Base-by-base conservation (phyloP, 2,329 filamentous ascomycete genomes). In the Pyrenochaeta sp. region DNA sequence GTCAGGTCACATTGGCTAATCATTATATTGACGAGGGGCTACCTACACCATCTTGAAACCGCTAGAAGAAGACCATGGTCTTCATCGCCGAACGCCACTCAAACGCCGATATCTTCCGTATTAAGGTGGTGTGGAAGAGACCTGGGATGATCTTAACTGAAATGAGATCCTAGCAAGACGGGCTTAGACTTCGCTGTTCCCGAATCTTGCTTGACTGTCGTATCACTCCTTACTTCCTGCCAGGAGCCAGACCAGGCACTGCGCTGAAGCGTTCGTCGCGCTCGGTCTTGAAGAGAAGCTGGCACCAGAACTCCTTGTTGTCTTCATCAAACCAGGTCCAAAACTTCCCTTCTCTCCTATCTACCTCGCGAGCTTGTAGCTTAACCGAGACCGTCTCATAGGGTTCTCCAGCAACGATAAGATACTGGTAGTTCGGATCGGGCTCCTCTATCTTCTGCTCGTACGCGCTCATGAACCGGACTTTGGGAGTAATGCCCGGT, bases 311-410 rank as follows among this genome's bases (percentile, higher is more conserved):
- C 82, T 98, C 94, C 84, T 96, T 97, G 63, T 90, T 88, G 77
- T 99, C 95, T 59, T 90, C 89, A 79, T 99, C 95, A 84, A 93
- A 99, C 89, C 93, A 98, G 52, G 88, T 90, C 86, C 94, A 99
- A 79, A 93, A 95, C 72, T 90, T 86, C 56, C 91, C 93, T 66
- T 96, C 93, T 25, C 91, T 86, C 70, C 93, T 87, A 80, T 99
- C 95, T 58, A 99, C 88, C 83, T 98, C 95, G 58, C 92, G 85
- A 5, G 93, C 92, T 77, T 97, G 95, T 54, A 99, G 84, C 84
- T 99, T 99, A 79, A 99, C 98, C 4, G 88, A 92, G 77, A 94
- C 96, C 2, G 93, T 98, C 86, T 99, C 94, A 81, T 99, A 99
- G 10, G 95, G 95, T 82, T 99, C 95, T 10, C 94, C 95, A 0